A percentile compares a stretch with the other conserved stretches of the same genome.
Conservation (phyloP, 345 rosid genomes). For the Excoecaria agallocha region DNA sequence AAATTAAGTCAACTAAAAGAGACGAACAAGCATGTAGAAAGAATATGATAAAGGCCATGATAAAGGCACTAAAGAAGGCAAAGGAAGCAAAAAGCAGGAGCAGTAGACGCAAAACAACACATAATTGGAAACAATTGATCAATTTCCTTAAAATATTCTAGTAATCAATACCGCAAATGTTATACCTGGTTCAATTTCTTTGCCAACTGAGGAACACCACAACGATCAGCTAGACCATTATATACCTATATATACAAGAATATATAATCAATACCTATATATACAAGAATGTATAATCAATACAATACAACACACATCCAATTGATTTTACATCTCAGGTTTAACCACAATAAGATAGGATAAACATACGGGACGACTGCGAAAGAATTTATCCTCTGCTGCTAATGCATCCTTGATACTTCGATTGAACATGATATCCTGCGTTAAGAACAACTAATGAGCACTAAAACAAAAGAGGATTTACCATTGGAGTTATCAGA, state of each 20-base stretch:
- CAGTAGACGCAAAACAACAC: neutral
- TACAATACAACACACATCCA: neutral
- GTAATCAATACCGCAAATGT: slow-evolving; percentile 13
- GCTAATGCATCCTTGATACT: slow-evolving; percentile 87
- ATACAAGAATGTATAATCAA: slow-evolving; percentile 3
- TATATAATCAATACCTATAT: too few species aligned
- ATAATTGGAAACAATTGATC: neutral
- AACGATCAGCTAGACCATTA: slow-evolving; percentile 81
- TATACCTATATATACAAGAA: slow-evolving; percentile 58
- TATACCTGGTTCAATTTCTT: slow-evolving; percentile 92
- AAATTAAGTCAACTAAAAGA: neutral
- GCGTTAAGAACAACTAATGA: slow-evolving; percentile 13
- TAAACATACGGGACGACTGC: slow-evolving; percentile 78
- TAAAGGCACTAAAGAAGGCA: neutral
- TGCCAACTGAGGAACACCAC: slow-evolving; percentile 92
- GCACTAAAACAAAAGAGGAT: neutral
- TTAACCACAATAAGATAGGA: slow-evolving; percentile 13
- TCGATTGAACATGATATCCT: slow-evolving; percentile 81
- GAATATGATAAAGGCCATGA: neutral
- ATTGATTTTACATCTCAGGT: slow-evolving; percentile 1
- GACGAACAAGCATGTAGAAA: neutral
- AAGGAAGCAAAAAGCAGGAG: too few species aligned
- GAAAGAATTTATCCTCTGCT: slow-evolving; percentile 94
- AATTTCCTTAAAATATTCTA: neutral
- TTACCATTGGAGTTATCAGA: neutral